Base-by-base conservation (phyloP, 768 basidiomycete species). In the Leccinum barrowsii region DNA sequence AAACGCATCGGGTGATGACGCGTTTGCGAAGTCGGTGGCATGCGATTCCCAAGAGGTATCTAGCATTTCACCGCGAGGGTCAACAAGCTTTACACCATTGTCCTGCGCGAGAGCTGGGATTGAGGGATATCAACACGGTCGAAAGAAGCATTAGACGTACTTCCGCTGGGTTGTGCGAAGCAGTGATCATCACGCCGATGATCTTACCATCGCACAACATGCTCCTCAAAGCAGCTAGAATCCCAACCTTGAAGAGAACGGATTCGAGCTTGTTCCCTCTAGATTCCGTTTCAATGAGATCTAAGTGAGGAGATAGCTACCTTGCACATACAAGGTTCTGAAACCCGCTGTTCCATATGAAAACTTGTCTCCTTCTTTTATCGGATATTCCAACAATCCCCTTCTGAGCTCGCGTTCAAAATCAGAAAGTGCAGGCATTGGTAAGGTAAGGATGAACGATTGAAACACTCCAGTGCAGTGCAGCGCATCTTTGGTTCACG, bases 111-210 rank as follows among this genome's bases (percentile, higher is more conserved):
- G 50, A 55, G 19, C 32, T 58, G 21, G 34, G 46, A 55, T 58
- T 50, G 40, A 35, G 55, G 34, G 47, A 47, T 10, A 47, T 51
- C 19, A 17, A 47, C 42, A 57, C 12, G 4, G 13, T 24, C 28
- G 40, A 26, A 30, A 55, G 44, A 55, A 3, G 28, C 2, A 52
- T 32, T 47, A 52, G n/a, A 68, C 82, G 63, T 67, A 94, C 95
- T 69, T 85, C 82, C 70, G 95, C 95, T n/a, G 97, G 96, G 72
- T 99, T 99, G 75, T 99, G 97, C n/a, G 94, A 96, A 2, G 97
- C 97, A 37, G 97, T 99, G 70, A 99, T 88, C 97, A 99, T 98
- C 21, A 98, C 92, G 15, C 97, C 97, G 65, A 99, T 90, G 24
- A 87, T 88, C 70, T 87, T 89, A 26, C 97, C 94, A 69, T 89